These are phyloP conservation scores for Penicillium crystallinum DNA, from an alignment of 495 filamentous ascomycete genomes.

Conservation along the genomic window DNA sequence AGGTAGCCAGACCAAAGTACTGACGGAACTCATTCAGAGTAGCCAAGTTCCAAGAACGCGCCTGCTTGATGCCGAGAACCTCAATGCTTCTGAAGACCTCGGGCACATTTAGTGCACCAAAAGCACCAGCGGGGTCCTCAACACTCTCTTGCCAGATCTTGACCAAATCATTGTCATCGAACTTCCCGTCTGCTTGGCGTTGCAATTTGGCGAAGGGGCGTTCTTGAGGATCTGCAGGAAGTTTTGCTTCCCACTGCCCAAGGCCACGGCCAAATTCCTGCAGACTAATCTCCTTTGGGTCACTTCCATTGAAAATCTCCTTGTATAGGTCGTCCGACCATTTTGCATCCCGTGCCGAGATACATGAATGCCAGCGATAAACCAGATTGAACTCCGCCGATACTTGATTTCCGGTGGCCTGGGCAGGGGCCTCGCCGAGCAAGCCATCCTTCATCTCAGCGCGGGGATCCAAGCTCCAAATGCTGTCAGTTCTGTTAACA, in stretches of 20 bases:
- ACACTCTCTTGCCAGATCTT: slow-evolving; percentile 60
- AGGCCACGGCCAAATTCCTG: slow-evolving; percentile 57
- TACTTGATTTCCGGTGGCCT: slow-evolving; percentile 62
- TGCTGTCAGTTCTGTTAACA: slow-evolving; percentile 62
- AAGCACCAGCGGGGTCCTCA: slow-evolving; percentile 53
- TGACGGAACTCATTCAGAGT: slow-evolving; percentile 84
- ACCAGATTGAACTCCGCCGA: slow-evolving; percentile 74
- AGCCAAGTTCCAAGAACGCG: slow-evolving; percentile 74
- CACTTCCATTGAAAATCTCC: slow-evolving; percentile 52
- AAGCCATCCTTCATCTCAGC: slow-evolving; percentile 44
- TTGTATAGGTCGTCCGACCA: slow-evolving; percentile 67
- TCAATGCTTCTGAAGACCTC: slow-evolving; percentile 68
- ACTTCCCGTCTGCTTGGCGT: slow-evolving; percentile 54
- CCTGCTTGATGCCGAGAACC: slow-evolving; percentile 80
- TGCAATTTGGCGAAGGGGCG: slow-evolving; percentile 61
- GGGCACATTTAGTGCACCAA: slow-evolving; percentile 73
- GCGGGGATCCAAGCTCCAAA: slow-evolving; percentile 73
- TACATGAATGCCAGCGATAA: slow-evolving; percentile 77
- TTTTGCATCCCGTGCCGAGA: slow-evolving; percentile 64
- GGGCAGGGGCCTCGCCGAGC: slow-evolving; percentile 30
- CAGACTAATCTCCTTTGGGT: slow-evolving; percentile 45
- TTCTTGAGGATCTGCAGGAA: slow-evolving; percentile 58
- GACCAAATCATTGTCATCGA: slow-evolving; percentile 63
- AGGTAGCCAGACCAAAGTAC: slow-evolving; percentile 69
- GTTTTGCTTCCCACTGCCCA: slow-evolving; percentile 49